Base-by-base conservation (phyloP, 179 eudicot species). In the Vitellaria paradoxa region DNA sequence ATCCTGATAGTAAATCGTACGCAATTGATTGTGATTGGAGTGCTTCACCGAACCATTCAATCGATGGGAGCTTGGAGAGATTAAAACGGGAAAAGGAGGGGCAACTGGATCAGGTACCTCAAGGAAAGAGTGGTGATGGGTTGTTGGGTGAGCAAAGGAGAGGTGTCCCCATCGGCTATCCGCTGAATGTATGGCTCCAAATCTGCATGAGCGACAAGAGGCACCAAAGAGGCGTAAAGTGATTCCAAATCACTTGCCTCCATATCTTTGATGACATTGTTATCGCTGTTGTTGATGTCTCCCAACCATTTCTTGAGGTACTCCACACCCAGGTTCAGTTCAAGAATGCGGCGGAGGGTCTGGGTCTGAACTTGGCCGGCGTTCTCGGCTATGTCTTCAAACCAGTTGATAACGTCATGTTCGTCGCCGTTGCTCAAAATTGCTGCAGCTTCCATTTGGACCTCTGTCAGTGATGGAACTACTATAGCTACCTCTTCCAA, bases 171-270 rank as follows among this genome's bases (percentile, higher is more conserved):
- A 78, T 90, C 88, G 24, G 90, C 92, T 45, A 92, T 87, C 26
- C 90, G 86, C n/a, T 81, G 86, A 70, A 92, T 84, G 79, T 85
- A 92, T 73, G 94, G 91, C 81, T 90, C 92, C 62, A 90, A 76
- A 87, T 92, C 97, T 76, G 88, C 89, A 87, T 92, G 97, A 77
- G 81, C 76, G 8, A 70, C 81, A 13, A 92, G 81, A 20, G 97
- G 97, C 9, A 92, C 97, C 72, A 76, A 14, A n/a, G 86, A 83
- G 18, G 88, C 84, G 77, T 76, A 91, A 0, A 88, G 77, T 18
- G 84, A 76, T 73, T 91, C 93, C 81, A 91, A 80, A 45, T 75
- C 81, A 70, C 67, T 68, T 7, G 62, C 73, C 1, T 88, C 92
- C 76, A 88, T 49, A 3, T 84, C 84, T 9, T 69, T 57, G 1